These are phyloP conservation scores for Royoungia palumana DNA, from an alignment of 768 basidiomycete species.

Conservation along the genomic window DNA sequence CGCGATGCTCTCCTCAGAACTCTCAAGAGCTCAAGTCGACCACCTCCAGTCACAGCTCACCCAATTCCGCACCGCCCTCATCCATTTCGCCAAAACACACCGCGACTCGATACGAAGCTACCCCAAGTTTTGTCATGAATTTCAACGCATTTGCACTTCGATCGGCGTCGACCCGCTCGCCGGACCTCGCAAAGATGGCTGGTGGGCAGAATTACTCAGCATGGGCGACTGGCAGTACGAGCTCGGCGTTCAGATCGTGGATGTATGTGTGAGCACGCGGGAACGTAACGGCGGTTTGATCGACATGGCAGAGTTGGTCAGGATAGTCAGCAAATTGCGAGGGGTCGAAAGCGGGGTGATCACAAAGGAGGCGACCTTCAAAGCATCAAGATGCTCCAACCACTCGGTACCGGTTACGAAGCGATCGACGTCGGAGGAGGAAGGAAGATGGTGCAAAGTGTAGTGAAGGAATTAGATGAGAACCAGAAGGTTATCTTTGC, in stretches of 20 bases:
- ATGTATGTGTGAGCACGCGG: slow-evolving; percentile 83
- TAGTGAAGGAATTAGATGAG: slow-evolving; percentile 86
- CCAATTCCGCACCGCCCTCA: slow-evolving; percentile 78
- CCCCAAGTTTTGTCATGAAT: slow-evolving; percentile 85
- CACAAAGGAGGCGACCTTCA: slow-evolving; percentile 77
- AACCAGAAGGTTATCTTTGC: slow-evolving; percentile 85
- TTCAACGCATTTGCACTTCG: slow-evolving; percentile 93
- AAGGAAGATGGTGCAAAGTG: slow-evolving; percentile 78
- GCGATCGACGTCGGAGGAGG: slow-evolving; percentile 69
- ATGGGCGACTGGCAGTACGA: slow-evolving; percentile 96
- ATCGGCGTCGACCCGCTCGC: slow-evolving; percentile 95
- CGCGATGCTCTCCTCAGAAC: slow-evolving; percentile 71
- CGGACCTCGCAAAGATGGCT: slow-evolving; percentile 79
- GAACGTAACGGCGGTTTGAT: slow-evolving; percentile 92
- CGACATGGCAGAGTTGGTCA: slow-evolving; percentile 79
- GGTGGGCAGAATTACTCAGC: slow-evolving; percentile 88
- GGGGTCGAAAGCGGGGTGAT: slow-evolving; percentile 65
- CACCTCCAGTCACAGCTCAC: slow-evolving; percentile 77
- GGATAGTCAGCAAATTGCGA: slow-evolving; percentile 73
- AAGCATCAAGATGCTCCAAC: slow-evolving; percentile 83
- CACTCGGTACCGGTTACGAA: slow-evolving; percentile 87
- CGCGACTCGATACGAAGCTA: slow-evolving; percentile 80
- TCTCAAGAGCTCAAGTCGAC: slow-evolving; percentile 77
- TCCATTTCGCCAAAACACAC: slow-evolving; percentile 78
- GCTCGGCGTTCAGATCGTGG: slow-evolving; percentile 92